These are phyloP conservation scores for Cutaneotrichosporon mucoides DNA, from an alignment of 1,284 basidiomycete genomes.

Conservation along the genomic window DNA sequence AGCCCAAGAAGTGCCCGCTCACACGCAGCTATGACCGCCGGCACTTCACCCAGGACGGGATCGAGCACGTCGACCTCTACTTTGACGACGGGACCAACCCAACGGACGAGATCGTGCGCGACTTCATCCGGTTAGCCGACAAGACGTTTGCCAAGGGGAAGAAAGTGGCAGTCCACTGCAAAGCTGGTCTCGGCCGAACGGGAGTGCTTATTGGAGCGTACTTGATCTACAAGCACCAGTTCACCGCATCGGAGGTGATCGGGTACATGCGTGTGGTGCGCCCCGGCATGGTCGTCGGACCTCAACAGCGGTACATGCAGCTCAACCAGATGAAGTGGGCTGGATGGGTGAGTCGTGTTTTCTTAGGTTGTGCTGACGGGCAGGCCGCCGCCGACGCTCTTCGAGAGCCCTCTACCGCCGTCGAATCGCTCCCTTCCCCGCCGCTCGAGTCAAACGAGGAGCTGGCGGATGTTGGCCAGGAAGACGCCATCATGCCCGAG, in stretches of 20 bases:
- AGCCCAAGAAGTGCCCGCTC: not conserved
- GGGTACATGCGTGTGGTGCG: slow-evolving; percentile 97
- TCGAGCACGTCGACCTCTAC: slow-evolving; percentile 78
- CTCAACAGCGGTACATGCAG: slow-evolving; percentile 84
- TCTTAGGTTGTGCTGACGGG: slow-evolving; percentile 48
- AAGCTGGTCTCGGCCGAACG: slow-evolving; percentile 47
- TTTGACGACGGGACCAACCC: slow-evolving; percentile 87
- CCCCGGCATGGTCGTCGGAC: slow-evolving; percentile 84
- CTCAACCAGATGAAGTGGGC: slow-evolving; percentile 91
- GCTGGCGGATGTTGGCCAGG: too few relatives aligned
- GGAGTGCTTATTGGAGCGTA: slow-evolving; percentile 96
- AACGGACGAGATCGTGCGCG: slow-evolving; percentile 84
- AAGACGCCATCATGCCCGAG: not conserved
- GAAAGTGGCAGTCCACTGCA: slow-evolving; percentile 80
- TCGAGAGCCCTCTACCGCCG: slow-evolving; percentile 51
- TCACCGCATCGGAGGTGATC: slow-evolving; percentile 95
- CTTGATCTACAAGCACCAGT: slow-evolving; percentile 98
- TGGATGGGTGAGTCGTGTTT: slow-evolving; percentile 77
- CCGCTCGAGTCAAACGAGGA: slow-evolving; percentile 22
- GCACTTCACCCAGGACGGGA: slow-evolving; percentile 78
- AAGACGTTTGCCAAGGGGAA: slow-evolving; percentile 66
- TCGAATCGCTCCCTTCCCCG: slow-evolving; percentile 48
- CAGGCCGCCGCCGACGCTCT: slow-evolving; percentile 53
- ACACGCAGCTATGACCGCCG: slow-evolving; percentile 65
- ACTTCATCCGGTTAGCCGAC: slow-evolving; percentile 83